phyloP scores from a whole-genome alignment of 1,139 yeast species.

The Scheffersomyces insectosa region DNA sequence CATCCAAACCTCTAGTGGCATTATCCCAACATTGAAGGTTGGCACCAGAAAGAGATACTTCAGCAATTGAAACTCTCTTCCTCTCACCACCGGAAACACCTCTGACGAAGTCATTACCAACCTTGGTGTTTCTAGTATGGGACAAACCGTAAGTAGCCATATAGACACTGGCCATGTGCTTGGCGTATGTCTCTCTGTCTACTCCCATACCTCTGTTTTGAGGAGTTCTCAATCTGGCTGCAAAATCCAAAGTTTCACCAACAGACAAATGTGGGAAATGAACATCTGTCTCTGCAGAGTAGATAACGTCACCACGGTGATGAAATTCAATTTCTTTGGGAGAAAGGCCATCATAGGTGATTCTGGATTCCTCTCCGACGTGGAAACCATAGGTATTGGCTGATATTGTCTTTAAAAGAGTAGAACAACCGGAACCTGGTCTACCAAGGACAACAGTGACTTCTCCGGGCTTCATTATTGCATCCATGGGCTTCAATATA shows the following conservation, averaged over 20 bases:
- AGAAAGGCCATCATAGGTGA: slow-evolving; percentile 26
- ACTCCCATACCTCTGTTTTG: slow-evolving; percentile 31
- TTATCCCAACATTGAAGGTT: slow-evolving; percentile 27
- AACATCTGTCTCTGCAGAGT: slow-evolving; percentile 28
- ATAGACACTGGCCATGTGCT: slow-evolving; percentile 21
- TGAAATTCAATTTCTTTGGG: slow-evolving; percentile 18
- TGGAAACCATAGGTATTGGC: slow-evolving; percentile 73
- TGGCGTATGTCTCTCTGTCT: slow-evolving; percentile 18
- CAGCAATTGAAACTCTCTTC: slow-evolving; percentile 26
- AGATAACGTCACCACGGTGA: slow-evolving; percentile 30
- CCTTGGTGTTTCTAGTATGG: slow-evolving; percentile 22
- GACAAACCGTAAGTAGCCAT: slow-evolving; percentile 24
- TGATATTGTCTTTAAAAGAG: slow-evolving; percentile 70
- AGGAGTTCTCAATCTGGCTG: slow-evolving; percentile 28
- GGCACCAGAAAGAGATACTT: slow-evolving; percentile 20
- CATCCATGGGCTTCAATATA: slow-evolving; percentile 69
- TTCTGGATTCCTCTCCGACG: slow-evolving; percentile 50
- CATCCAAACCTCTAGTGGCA: slow-evolving; percentile 26
- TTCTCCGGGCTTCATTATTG: slow-evolving; percentile 67
- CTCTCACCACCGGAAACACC: slow-evolving; percentile 29
- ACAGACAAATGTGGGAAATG: slow-evolving; percentile 29
- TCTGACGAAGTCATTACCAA: slow-evolving; percentile 24
- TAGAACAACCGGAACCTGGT: slow-evolving; percentile 86
- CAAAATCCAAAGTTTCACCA: slow-evolving; percentile 29
- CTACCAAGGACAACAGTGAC: slow-evolving; percentile 76